Evolutionary conservation across 768 basidiomycete genomes (phyloP), one percentile per base, ranked within the genome.

Genomic region (Trametes coccinea): DNA sequence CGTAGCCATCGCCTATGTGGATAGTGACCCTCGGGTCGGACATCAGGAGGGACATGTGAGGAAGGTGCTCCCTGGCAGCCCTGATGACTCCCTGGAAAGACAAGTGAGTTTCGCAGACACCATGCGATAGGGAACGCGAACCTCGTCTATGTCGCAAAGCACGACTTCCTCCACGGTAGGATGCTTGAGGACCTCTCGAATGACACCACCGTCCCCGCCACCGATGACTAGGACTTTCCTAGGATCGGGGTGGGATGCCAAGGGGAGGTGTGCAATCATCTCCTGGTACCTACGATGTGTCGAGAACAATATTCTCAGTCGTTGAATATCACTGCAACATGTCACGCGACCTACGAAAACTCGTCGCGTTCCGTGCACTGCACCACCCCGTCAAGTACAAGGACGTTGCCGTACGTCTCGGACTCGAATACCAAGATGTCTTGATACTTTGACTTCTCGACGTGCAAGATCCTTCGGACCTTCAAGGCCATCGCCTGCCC

Each of bases 351-450:
- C 67, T 71, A 94, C 94, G 95, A 95, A 76, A 98, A 99, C 76
- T 99, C 97, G 71, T 99, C 97, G 48, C 95, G 87, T 77, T 99
- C 97, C 2, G 95, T 97, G 78, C 91, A 94, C 75, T 98, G 96
- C 66, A 99, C 90, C 56, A 90, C 93, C 54, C 94, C 92, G 72
- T 99, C 96, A 33, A 99, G 85, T 17, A 95, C 88, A 57, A 99
- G 84, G 48, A 98, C 95, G 70, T 98, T 98, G n/a, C 96, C 96
- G 71, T 90, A 96, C 0, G 94, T 92, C 78, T 92, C 93, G 0
- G 93, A 95, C 74, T 94, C 88, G 71, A 98, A 98, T 56, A 99
- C 95, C 54, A 99, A 88, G 56, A 99, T 95, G 71, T 98, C 96
- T 77, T 99, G 96, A 79, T 87, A 98, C 53, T 88, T 78, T 1